A percentile compares a stretch with the other conserved stretches of the same genome.
Conservation (phyloP, 2,329 filamentous ascomycete genomes). For the Leptographium lundbergii region DNA sequence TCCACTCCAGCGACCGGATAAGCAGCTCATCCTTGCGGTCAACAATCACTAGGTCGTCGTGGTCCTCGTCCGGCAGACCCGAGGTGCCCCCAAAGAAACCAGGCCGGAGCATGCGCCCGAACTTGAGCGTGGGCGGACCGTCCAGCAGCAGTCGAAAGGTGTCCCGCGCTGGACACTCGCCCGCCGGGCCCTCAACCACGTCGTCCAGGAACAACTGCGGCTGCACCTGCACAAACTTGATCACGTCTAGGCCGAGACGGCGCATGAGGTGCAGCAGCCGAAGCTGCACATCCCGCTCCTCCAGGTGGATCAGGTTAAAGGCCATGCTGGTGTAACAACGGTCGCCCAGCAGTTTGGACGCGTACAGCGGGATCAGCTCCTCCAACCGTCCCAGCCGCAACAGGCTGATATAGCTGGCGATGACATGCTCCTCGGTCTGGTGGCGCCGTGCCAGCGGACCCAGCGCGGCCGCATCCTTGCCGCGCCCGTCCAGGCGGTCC, state of each 20-base stretch:
- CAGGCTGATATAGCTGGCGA: slow-evolving; percentile 72
- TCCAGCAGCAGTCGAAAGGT: slow-evolving; percentile 39
- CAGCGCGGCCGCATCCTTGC: slow-evolving; percentile 22
- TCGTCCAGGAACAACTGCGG: slow-evolving; percentile 38
- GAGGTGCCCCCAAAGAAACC: slow-evolving; percentile 58
- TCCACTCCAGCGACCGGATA: slow-evolving; percentile 76
- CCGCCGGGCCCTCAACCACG: slow-evolving; percentile 23
- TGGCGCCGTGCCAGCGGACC: slow-evolving; percentile 21
- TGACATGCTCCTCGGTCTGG: slow-evolving; percentile 55
- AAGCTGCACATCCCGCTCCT: slow-evolving; percentile 49
- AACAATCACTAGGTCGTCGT: slow-evolving; percentile 20
- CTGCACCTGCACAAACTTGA: slow-evolving; percentile 62
- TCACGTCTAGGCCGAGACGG: slow-evolving; percentile 58
- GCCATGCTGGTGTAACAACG: slow-evolving; percentile 61
- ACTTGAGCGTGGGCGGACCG: slow-evolving; percentile 37
- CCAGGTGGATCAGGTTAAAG: slow-evolving; percentile 62
- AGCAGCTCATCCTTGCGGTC: slow-evolving; percentile 54
- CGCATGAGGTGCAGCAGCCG: slow-evolving; percentile 63
- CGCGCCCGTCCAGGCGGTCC: slow-evolving; percentile 27
- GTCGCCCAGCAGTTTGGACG: slow-evolving; percentile 57
- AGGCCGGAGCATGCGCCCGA: slow-evolving; percentile 51
- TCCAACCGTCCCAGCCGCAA: slow-evolving; percentile 60
- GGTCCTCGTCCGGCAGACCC: slow-evolving; percentile 32
- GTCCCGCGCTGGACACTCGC: slow-evolving; percentile 26
- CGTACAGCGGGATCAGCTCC: slow-evolving; percentile 77